Conservation (phyloP, 345 rosid species). For the Acer yangbiense region DNA sequence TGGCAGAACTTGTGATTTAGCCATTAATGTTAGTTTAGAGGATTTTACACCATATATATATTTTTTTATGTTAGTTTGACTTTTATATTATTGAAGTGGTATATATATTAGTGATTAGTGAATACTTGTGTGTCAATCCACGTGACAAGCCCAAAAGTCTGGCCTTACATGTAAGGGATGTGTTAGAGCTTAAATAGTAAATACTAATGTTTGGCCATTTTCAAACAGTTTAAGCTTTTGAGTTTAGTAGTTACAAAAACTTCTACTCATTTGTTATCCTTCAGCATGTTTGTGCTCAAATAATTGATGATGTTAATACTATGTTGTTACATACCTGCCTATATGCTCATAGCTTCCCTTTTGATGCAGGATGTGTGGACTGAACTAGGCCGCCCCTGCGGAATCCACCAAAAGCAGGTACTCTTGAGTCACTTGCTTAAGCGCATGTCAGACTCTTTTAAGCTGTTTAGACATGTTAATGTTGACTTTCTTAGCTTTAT, state of each 20-base stretch:
- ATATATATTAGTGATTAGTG: not conserved
- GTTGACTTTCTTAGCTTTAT: slow-evolving; percentile 28
- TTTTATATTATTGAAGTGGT: not conserved
- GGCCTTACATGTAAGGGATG: not conserved
- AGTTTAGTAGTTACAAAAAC: not conserved
- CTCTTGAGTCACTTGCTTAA: not conserved
- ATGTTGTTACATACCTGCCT: not conserved
- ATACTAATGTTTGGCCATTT: not conserved
- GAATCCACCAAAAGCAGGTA: slow-evolving; percentile 98
- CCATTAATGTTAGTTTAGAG: not conserved
- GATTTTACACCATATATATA: not conserved
- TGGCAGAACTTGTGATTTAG: not conserved
- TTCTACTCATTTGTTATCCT: not conserved
- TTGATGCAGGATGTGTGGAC: slow-evolving; percentile 91
- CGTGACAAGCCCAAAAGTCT: not conserved
- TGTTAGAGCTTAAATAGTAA: not conserved
- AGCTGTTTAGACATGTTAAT: slow-evolving; percentile 6
- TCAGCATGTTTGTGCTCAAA: not conserved
- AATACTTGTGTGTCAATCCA: not conserved
- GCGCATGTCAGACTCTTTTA: slow-evolving; percentile 1
- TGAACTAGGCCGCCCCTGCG: slow-evolving; percentile 97
- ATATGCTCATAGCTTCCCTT: slow-evolving; percentile 12
- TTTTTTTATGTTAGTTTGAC: not conserved
- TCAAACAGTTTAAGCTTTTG: not conserved
- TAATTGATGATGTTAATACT: not conserved